Evolutionary conservation across 208 protist species (phyloP).

Genomic region (Trypanosoma boissoni): DNA sequence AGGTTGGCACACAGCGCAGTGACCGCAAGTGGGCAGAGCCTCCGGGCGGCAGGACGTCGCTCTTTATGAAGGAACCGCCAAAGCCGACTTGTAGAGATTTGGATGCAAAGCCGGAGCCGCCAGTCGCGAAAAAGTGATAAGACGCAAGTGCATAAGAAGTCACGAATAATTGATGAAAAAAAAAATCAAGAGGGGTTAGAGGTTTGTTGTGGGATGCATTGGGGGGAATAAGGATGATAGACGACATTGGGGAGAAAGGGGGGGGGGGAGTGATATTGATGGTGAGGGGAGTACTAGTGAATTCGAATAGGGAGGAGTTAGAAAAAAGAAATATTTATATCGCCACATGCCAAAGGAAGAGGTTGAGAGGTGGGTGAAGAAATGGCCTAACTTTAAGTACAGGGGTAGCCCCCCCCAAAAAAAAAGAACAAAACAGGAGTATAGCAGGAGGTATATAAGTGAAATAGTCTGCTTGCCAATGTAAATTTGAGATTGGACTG

Average conservation of each 20-base stretch:
- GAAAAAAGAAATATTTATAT: no score
- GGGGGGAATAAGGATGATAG: no score
- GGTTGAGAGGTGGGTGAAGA: no score
- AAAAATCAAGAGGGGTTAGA: conserved; percentile 8
- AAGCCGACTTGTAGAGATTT: conserved; percentile 85
- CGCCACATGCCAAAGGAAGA: no score
- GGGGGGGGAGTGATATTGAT: no score
- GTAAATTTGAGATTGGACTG: no score
- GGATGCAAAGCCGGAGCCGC: conserved; percentile 34
- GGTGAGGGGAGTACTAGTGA: no score
- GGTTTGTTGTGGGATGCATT: neutral
- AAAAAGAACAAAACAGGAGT: neutral
- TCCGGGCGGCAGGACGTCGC: conserved; percentile 76
- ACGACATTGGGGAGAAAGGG: no score
- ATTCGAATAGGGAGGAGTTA: no score
- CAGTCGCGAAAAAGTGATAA: conserved; percentile 35
- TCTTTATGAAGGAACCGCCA: conserved; percentile 83
- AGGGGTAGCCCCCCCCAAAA: neutral
- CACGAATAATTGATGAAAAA: conserved; percentile 52
- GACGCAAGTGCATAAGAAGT: no score
- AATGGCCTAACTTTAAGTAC: no score
- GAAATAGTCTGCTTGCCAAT: no score
- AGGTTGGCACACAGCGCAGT: conserved; percentile 64
- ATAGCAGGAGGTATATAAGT: neutral
- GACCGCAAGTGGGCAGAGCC: conserved; percentile 75